A percentile compares a stretch with the other conserved stretches of the same genome.
These are phyloP conservation scores for Candida quercuum DNA, from an alignment of 805 yeast genomes.

Conservation along the genomic window DNA sequence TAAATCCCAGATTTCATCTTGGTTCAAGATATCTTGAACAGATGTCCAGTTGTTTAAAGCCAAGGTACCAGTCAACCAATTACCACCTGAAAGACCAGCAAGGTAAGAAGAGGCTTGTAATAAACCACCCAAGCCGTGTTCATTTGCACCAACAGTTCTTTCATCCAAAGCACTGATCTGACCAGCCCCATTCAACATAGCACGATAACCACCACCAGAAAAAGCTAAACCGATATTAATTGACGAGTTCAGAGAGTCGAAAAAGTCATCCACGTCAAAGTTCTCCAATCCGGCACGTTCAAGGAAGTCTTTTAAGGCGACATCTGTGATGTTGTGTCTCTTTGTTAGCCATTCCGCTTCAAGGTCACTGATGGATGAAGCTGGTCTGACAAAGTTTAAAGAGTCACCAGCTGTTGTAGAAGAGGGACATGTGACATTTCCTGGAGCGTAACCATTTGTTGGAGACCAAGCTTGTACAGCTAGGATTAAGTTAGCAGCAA, in stretches of 20 bases:
- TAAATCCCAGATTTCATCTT: slow-evolving; percentile 61
- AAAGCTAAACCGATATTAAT: slow-evolving; percentile 53
- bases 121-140: slow-evolving; percentile 62
- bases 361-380: slow-evolving; percentile 36
- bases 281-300: slow-evolving; percentile 39
- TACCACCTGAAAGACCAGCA: slow-evolving; percentile 75
- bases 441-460: slow-evolving; percentile 56
- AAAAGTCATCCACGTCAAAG: slow-evolving; percentile 35
- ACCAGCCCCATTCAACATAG: slow-evolving; percentile 82
- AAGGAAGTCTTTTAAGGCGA: slow-evolving; percentile 29
- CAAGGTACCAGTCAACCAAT: slow-evolving; percentile 69
- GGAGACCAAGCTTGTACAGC: slow-evolving; percentile 31
- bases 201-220: slow-evolving; percentile 85
- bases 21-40: slow-evolving; percentile 48
- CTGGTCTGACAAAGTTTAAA: slow-evolving; percentile 35
- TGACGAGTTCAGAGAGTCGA: slow-evolving; percentile 29
- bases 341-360: slow-evolving; percentile 49
- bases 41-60: slow-evolving; percentile 67
- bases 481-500: neutral
- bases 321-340: slow-evolving; percentile 25
- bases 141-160: slow-evolving; percentile 49
- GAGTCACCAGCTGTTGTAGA: slow-evolving; percentile 4
- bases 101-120: slow-evolving; percentile 66
- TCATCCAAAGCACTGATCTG: slow-evolving; percentile 70
- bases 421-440: slow-evolving; percentile 47